These are phyloP conservation scores for Akanthomyces muscarius DNA, from an alignment of 2,329 filamentous ascomycete genomes.

Conservation along the genomic window DNA sequence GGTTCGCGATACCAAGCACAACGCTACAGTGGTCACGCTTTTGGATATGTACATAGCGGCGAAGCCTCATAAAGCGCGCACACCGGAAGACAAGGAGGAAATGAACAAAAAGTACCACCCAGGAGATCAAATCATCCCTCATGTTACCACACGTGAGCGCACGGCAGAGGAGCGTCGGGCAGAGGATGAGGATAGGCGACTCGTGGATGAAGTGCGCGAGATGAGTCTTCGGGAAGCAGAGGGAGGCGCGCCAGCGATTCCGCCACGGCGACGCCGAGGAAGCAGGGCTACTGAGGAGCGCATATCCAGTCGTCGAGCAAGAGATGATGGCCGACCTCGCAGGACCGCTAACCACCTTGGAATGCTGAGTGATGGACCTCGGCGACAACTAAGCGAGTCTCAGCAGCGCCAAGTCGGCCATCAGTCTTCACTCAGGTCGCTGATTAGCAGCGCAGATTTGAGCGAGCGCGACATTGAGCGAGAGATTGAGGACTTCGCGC, in stretches of 20 bases:
- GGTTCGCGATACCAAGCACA: slow-evolving; percentile 82
- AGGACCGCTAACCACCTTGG: slow-evolving; percentile 35
- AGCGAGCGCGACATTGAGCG: slow-evolving; percentile 76
- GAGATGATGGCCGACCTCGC: slow-evolving; percentile 33
- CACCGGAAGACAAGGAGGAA: slow-evolving; percentile 69
- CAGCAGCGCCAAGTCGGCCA: slow-evolving; percentile 69
- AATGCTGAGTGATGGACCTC: slow-evolving; percentile 31
- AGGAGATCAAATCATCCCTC: slow-evolving; percentile 76
- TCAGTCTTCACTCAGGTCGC: slow-evolving; percentile 79
- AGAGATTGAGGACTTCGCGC: slow-evolving; percentile 85
- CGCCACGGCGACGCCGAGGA: background rate
- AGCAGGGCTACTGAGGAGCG: slow-evolving; percentile 27
- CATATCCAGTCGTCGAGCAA: slow-evolving; percentile 29
- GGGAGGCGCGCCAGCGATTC: slow-evolving; percentile 37
- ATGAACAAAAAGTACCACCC: slow-evolving; percentile 72
- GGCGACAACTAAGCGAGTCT: slow-evolving; percentile 42
- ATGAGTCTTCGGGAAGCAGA: slow-evolving; percentile 68
- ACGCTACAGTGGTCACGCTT: slow-evolving; percentile 84
- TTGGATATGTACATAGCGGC: slow-evolving; percentile 82
- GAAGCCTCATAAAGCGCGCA: slow-evolving; percentile 71
- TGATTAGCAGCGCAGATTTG: slow-evolving; percentile 76
- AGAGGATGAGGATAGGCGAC: slow-evolving; percentile 63
- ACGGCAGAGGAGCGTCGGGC: slow-evolving; percentile 50
- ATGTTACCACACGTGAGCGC: slow-evolving; percentile 47
- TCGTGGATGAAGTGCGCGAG: slow-evolving; percentile 68